Evolutionary conservation across 2,329 filamentous ascomycete genomes (phyloP).

Genomic region (Neonectria magnoliae): DNA sequence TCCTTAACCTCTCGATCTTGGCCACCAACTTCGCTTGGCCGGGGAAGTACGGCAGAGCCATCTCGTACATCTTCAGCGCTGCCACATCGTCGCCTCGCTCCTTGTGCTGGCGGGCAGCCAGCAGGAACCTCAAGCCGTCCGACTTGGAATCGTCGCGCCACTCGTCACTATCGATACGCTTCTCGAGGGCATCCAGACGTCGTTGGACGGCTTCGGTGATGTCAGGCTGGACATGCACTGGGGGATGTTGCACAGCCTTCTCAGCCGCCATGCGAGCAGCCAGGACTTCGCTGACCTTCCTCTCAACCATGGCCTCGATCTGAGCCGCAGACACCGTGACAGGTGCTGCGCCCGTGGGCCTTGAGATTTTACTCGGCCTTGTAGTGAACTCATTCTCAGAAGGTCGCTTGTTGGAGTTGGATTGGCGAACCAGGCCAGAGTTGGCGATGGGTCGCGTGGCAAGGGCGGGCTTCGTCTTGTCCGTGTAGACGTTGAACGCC

Average conservation of each 20-base stretch:
- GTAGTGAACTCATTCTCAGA: slow-evolving; percentile 51
- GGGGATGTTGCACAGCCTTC: slow-evolving; percentile 46
- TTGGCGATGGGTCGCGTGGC: slow-evolving; percentile 47
- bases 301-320: slow-evolving; percentile 92
- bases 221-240: slow-evolving; percentile 54
- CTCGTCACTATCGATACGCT: slow-evolving; percentile 76
- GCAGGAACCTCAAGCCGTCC: slow-evolving; percentile 83
- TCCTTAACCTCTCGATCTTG: slow-evolving; percentile 73
- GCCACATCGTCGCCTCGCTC: slow-evolving; percentile 81
- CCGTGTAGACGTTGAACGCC: slow-evolving; percentile 87
- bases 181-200: slow-evolving; percentile 84
- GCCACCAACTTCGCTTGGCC: slow-evolving; percentile 79
- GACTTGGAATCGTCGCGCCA: slow-evolving; percentile 75
- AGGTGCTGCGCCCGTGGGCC: slow-evolving; percentile 41
- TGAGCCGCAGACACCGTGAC: slow-evolving; percentile 72
- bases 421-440: slow-evolving; percentile 47
- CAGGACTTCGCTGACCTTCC: slow-evolving; percentile 89
- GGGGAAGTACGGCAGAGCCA: slow-evolving; percentile 86
- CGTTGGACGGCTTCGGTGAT: slow-evolving; percentile 82
- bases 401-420: slow-evolving; percentile 54
- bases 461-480: slow-evolving; percentile 66
- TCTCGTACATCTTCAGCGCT: slow-evolving; percentile 86
- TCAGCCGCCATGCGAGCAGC: slow-evolving; percentile 72
- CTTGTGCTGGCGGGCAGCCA: slow-evolving; percentile 94
- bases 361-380: slow-evolving; percentile 60